Percentiles rank a stretch among this genome's conserved stretches.
phyloP scores from a whole-genome alignment of 2,329 filamentous ascomycete genomes.

The Xylariaceae sp. region DNA sequence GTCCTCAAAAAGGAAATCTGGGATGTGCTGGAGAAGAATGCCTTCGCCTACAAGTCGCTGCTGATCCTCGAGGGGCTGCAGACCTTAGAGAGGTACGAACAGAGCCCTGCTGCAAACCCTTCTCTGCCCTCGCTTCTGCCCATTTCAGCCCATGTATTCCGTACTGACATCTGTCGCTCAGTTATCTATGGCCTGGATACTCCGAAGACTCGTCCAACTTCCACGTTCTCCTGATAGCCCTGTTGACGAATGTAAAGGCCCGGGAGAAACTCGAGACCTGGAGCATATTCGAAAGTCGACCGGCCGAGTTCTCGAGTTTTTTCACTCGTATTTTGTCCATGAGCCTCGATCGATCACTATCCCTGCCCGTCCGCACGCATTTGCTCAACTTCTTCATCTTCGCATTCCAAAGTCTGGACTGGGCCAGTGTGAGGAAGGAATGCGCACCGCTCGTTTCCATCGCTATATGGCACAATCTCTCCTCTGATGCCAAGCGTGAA shows the following conservation, averaged over 20 bases:
- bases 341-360: slow-evolving; percentile 66
- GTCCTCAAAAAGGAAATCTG: slow-evolving; percentile 84
- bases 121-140: background rate
- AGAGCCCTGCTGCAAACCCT: background rate
- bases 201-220: slow-evolving; percentile 83
- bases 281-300: slow-evolving; percentile 71
- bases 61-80: slow-evolving; percentile 85
- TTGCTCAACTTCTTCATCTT: slow-evolving; percentile 86
- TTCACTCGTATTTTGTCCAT: slow-evolving; percentile 88
- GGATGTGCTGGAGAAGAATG: slow-evolving; percentile 77
- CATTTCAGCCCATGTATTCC: background rate
- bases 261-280: slow-evolving; percentile 83
- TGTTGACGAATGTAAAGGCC: slow-evolving; percentile 83
- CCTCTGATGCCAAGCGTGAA: slow-evolving; percentile 69
- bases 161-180: slow-evolving; percentile 4
- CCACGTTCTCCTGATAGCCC: slow-evolving; percentile 79
- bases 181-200: slow-evolving; percentile 94
- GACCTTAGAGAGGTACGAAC: slow-evolving; percentile 60
- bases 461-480: slow-evolving; percentile 90
- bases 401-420: slow-evolving; percentile 91
- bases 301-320: slow-evolving; percentile 78
- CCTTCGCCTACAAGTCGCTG: slow-evolving; percentile 71
- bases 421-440: slow-evolving; percentile 83
- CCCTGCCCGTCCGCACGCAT: slow-evolving; percentile 65
- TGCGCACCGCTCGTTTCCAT: slow-evolving; percentile 94